phyloP scores from a whole-genome alignment of 2,329 filamentous ascomycete species.

The Pestalotiopsis sp. region DNA sequence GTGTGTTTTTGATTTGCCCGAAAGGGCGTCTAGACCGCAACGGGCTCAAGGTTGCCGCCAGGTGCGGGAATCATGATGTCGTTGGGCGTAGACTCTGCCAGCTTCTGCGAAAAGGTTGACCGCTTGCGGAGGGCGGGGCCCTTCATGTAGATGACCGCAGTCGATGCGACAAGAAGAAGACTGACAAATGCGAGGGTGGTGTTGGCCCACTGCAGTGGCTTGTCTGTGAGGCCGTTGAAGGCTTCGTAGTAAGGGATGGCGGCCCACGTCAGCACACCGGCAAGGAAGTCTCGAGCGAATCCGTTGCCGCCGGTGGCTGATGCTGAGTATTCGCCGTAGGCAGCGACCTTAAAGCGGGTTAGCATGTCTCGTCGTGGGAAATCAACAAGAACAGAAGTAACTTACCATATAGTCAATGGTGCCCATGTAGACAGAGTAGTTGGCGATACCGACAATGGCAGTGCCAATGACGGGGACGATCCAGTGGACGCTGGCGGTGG shows the following conservation, averaged over 20 bases:
- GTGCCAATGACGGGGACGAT: constrained; percentile 64
- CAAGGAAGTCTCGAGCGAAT: constrained; percentile 66
- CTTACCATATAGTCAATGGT: constrained; percentile 66
- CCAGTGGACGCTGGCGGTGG: constrained; percentile 58
- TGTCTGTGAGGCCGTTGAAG: constrained; percentile 40
- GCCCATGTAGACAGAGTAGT: constrained; percentile 65
- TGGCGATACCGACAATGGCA: constrained; percentile 63
- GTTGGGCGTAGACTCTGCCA: constrained; percentile 42
- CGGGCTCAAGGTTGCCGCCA: neutral
- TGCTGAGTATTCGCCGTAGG: constrained; percentile 67
- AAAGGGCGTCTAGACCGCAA: neutral
- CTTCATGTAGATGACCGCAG: constrained; percentile 59
- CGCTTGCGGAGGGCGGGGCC: constrained; percentile 52
- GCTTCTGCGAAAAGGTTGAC: constrained; percentile 59
- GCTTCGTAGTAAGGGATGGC: constrained; percentile 57
- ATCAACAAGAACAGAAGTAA: neutral
- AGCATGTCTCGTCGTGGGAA: neutral
- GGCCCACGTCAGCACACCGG: constrained; percentile 64
- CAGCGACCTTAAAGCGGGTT: constrained; percentile 43
- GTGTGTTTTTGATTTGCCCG: neutral
- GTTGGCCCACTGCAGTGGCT: constrained; percentile 50
- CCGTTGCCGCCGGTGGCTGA: constrained; percentile 70
- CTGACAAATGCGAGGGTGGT: constrained; percentile 54
- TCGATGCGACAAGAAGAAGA: constrained; percentile 52
- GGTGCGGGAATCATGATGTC: neutral